Evolutionary conservation across 768 basidiomycete genomes (phyloP).

Genomic region (Dictyophora rubrovolvata): DNA sequence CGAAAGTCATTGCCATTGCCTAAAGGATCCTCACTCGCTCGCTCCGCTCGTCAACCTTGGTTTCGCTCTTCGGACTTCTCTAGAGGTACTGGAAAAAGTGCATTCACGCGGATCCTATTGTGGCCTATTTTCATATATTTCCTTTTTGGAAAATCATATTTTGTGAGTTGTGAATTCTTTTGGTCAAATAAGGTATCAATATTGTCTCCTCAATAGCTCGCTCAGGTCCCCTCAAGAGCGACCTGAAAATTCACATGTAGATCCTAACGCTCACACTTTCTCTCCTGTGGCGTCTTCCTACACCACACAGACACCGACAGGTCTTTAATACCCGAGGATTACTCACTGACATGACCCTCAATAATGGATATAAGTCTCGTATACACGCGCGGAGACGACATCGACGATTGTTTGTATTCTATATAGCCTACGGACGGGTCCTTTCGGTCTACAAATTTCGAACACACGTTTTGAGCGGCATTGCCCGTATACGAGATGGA

Average conservation of each 20-base stretch:
- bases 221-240: neutral
- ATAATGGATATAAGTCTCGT: no score
- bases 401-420: no score
- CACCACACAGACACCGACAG: no score
- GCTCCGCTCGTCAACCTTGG: slow-evolving; percentile 1
- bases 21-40: neutral
- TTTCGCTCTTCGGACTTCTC: slow-evolving; percentile 3
- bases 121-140: neutral
- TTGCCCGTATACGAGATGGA: no score
- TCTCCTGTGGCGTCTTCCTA: no score
- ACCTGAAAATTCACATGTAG: neutral
- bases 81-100: neutral
- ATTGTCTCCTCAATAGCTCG: neutral
- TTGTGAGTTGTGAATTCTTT: neutral
- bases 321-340: no score
- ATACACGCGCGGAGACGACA: no score
- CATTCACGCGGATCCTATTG: neutral
- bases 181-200: neutral
- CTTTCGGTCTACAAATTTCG: no score
- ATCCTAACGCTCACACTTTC: no score
- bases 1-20: neutral
- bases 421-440: no score
- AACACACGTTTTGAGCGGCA: no score
- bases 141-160: neutral
- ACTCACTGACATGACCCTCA: no score